These are phyloP conservation scores for Esteya vermicola DNA, from an alignment of 2,329 filamentous ascomycete species.

Conservation along the genomic window DNA sequence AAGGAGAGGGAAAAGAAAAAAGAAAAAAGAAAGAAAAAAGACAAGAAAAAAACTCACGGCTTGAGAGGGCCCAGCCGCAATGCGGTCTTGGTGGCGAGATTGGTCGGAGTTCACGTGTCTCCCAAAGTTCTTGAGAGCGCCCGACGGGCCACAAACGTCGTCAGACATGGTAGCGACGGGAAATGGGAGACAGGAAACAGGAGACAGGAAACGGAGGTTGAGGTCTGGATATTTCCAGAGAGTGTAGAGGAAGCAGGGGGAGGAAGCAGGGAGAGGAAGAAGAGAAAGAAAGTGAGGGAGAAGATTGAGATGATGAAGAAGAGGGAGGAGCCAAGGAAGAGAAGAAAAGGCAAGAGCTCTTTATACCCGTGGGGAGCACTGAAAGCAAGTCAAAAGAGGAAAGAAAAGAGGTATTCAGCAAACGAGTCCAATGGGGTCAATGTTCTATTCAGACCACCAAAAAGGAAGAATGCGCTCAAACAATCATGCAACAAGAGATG, in stretches of 20 bases:
- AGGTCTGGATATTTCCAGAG: neutral
- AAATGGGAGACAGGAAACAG: neutral
- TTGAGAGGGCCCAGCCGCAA: neutral
- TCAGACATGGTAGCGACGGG: constrained; percentile 21
- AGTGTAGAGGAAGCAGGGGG: neutral
- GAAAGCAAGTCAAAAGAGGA: neutral
- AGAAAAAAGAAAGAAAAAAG: neutral
- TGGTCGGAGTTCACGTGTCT: constrained; percentile 55
- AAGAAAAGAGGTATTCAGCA: too few species aligned
- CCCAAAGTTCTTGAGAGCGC: constrained; percentile 53
- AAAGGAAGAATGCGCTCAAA: too few species aligned
- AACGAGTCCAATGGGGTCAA: too few species aligned
- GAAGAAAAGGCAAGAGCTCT: neutral
- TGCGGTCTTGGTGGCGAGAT: constrained; percentile 55
- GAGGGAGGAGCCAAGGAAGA: neutral
- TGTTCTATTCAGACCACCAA: too few species aligned
- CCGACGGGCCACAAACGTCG: constrained; percentile 56
- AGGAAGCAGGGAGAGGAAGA: neutral
- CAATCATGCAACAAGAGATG: too few species aligned
- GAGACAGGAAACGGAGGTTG: neutral
- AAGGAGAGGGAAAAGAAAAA: too few species aligned
- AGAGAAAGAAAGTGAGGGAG: neutral
- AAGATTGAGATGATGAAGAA: neutral
- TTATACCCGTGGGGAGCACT: too few species aligned
- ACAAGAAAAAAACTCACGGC: constrained; percentile 4